Evolutionary conservation across 1,284 basidiomycete species (phyloP).

Genomic region (Austroboletus niveus): DNA sequence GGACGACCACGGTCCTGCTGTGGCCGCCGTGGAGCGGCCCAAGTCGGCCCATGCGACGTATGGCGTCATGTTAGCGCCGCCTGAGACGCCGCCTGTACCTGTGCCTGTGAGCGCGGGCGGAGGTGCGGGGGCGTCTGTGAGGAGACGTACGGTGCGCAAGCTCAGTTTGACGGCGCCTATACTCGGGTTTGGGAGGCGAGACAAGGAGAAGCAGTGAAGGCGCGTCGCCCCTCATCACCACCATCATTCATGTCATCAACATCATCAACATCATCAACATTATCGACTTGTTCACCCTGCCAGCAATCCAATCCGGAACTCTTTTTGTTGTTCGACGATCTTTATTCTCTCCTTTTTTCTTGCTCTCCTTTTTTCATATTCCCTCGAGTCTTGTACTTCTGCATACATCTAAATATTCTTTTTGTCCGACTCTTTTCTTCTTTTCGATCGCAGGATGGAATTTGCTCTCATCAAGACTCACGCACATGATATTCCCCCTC

Average conservation of each 20-base stretch:
- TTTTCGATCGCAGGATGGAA: conserved; percentile 12
- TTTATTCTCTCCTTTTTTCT: no score
- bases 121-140: conserved; percentile 17
- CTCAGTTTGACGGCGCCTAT: conserved; percentile 65
- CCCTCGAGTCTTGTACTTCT: no score
- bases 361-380: no score
- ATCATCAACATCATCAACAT: no score
- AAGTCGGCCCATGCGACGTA: conserved; percentile 29
- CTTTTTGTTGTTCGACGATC: no score
- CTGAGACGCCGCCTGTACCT: conserved; percentile 20
- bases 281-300: no score
- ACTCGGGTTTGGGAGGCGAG: conserved; percentile 56
- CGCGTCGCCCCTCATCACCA: no score
- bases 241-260: no score
- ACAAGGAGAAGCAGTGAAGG: conserved; percentile 32
- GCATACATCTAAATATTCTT: no score
- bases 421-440: neutral
- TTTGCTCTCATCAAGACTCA: conserved; percentile 9
- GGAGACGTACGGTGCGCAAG: conserved; percentile 57
- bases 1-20: neutral
- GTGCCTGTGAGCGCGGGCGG: conserved; percentile 12
- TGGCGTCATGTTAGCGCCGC: conserved; percentile 6
- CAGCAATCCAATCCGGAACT: no score
- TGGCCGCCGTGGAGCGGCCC: conserved; percentile 16
- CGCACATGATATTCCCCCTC: conserved; percentile 13